Base-by-base conservation (phyloP, 192 early-diverging fungal species). In the Coemansia sp. region DNA sequence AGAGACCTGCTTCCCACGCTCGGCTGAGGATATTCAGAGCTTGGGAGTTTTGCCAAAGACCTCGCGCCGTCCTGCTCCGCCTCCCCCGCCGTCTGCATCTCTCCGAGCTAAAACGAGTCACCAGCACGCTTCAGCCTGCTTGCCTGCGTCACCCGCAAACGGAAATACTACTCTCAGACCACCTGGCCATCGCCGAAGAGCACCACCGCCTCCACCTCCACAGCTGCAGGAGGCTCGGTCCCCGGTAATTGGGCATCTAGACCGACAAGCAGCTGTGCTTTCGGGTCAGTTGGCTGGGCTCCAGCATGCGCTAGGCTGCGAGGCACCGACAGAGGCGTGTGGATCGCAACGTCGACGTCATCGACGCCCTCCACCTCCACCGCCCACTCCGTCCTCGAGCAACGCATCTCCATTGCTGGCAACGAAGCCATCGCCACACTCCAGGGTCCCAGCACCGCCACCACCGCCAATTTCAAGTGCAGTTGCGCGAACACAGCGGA, bases 1-100 rank as follows among this genome's bases (percentile, higher is more conserved):
- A 16, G 81, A 83, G 44, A 83, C 81, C 1, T 83, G 73, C 67
- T 83, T 64, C 33, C 53, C 50, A 6, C 62, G 67, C 20, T 57
- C 50, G 10, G 44, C 41, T 22, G 73, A 72, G 9, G 64, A 68
- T 58, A 38, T 60, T 12, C 67, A 29, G 12, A 13, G 50, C 69
- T 22, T 39, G 41, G 46, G 33, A 1, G 22, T n/a, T 6, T 15
- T 27, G 44, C 38, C 67, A 10, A 74, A 76, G 11, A 7, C 39
- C 7, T 38, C 65, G 49, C 61, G 72, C n/a, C 68, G 72, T 7
- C 71, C 71, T 3, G 58, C 72, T 39, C 70, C 76, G 3, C 81
- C 81, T 1, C 73, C 72, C 5, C 68, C 75, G 16, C 70, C 53
- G 20, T 36, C 65, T 5, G 39, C 65, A 31, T 39, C 38, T 12